Evolutionary conservation across 805 yeast genomes (phyloP).

Genomic region (Middelhovenomyces tepae): DNA sequence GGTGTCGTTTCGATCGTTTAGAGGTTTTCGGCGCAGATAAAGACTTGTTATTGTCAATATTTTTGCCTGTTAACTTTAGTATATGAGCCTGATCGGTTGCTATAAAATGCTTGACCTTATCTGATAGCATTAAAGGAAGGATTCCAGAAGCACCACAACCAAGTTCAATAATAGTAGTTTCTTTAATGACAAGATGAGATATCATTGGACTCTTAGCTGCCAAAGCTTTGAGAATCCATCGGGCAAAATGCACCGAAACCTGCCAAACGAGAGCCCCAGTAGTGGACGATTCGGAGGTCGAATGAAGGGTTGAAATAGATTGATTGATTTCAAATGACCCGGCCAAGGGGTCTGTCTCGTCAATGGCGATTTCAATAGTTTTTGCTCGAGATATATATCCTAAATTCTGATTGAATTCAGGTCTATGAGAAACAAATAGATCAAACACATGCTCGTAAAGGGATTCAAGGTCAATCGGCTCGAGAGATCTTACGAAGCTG

Average conservation of each 20-base stretch:
- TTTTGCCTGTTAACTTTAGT: constrained; percentile 39
- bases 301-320: constrained; percentile 12
- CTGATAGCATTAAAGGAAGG: constrained; percentile 30
- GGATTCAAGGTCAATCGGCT: no score
- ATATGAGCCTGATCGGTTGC: constrained; percentile 54
- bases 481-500: no score
- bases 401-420: no score
- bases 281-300: constrained; percentile 24
- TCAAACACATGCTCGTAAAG: no score
- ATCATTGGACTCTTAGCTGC: not conserved
- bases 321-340: no score
- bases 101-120: constrained; percentile 30
- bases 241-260: constrained; percentile 38
- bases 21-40: constrained; percentile 22
- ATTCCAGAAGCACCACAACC: constrained; percentile 58
- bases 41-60: constrained; percentile 35
- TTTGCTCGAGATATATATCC: no score
- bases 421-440: no score
- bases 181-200: constrained; percentile 3
- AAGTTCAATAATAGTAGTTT: constrained; percentile 39
- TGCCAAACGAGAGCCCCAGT: constrained; percentile 64
- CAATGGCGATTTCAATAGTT: no score
- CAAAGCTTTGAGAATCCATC: constrained; percentile 39
- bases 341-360: no score
- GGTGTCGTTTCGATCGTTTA: no score